A percentile compares a stretch with the other conserved stretches of the same genome.
phyloP scores from a whole-genome alignment of 768 basidiomycete species.

The Mycena pura region DNA sequence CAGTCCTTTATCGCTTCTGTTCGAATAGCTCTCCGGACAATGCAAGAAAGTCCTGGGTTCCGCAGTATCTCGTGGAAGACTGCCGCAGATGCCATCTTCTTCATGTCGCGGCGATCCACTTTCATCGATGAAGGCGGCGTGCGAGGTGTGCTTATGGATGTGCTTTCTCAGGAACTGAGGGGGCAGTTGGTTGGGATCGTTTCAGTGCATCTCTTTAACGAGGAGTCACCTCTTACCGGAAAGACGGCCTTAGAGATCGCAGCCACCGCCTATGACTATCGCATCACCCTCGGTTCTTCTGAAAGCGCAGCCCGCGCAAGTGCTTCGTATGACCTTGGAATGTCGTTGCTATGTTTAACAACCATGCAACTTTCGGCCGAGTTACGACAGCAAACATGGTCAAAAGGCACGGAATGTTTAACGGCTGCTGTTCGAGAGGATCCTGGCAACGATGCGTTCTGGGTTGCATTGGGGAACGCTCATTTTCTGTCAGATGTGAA shows the following conservation, averaged over 20 bases:
- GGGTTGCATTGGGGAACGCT: slow-evolving; percentile 83
- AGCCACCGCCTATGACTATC: slow-evolving; percentile 65
- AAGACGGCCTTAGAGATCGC: slow-evolving; percentile 56
- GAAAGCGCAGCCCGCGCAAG: slow-evolving; percentile 59
- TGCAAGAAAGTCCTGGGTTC: slow-evolving; percentile 65
- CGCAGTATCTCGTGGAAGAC: slow-evolving; percentile 84
- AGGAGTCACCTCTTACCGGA: slow-evolving; percentile 35
- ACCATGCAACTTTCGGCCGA: slow-evolving; percentile 37
- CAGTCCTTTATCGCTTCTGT: slow-evolving; percentile 72
- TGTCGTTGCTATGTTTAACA: slow-evolving; percentile 61
- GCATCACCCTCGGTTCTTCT: slow-evolving; percentile 60
- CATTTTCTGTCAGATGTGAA: slow-evolving; percentile 71
- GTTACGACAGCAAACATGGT: slow-evolving; percentile 40
- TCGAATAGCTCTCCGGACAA: slow-evolving; percentile 51
- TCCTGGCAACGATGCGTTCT: slow-evolving; percentile 74
- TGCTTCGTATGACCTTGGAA: slow-evolving; percentile 77
- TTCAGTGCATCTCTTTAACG: slow-evolving; percentile 34
- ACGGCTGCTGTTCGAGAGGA: slow-evolving; percentile 78
- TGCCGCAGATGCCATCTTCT: slow-evolving; percentile 76
- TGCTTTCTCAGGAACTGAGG: slow-evolving; percentile 48
- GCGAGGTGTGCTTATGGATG: slow-evolving; percentile 37
- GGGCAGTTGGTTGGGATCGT: slow-evolving; percentile 52
- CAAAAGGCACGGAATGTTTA: slow-evolving; percentile 59
- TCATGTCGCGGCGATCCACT: slow-evolving; percentile 60
- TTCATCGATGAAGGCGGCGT: slow-evolving; percentile 55